phyloP scores from a whole-genome alignment of 2,329 filamentous ascomycete species.

The Teratosphaeria zuluensis region DNA sequence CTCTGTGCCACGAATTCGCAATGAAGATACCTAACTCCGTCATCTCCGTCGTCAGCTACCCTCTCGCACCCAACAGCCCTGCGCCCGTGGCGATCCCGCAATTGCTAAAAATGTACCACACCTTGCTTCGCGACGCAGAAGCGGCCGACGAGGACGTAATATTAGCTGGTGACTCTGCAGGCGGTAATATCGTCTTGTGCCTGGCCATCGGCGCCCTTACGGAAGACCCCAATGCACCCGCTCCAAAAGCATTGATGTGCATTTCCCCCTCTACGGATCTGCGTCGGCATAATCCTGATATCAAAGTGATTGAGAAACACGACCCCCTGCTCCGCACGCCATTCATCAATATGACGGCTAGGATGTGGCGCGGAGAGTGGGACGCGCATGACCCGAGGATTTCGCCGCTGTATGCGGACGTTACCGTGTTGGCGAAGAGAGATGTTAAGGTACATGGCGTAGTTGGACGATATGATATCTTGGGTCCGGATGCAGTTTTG shows the following conservation, averaged over 20 bases:
- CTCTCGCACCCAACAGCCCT: constrained; percentile 45
- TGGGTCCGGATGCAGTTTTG: constrained; percentile 42
- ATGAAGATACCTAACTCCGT: constrained; percentile 28
- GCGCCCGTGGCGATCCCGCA: constrained; percentile 40
- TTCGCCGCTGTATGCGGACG: constrained; percentile 39
- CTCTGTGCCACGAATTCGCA: constrained; percentile 38
- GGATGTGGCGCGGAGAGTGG: constrained; percentile 34
- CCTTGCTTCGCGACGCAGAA: constrained; percentile 31
- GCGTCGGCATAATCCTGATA: constrained; percentile 36
- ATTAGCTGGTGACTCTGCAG: constrained; percentile 47
- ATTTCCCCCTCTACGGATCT: constrained; percentile 44
- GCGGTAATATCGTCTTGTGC: constrained; percentile 43
- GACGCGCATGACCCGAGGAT: constrained; percentile 36
- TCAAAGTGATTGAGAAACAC: constrained; percentile 29
- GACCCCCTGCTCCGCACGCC: constrained; percentile 39
- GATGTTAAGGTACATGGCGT: constrained; percentile 44
- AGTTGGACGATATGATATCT: constrained; percentile 43
- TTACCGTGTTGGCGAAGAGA: constrained; percentile 29
- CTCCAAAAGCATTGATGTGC: constrained; percentile 31
- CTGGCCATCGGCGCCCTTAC: constrained; percentile 31
- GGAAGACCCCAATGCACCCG: constrained; percentile 18
- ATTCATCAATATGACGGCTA: constrained; percentile 34
- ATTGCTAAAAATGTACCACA: constrained; percentile 37
- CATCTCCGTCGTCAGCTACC: constrained; percentile 43
- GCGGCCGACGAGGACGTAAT: constrained; percentile 34